Evolutionary conservation across 257 asterid genomes (phyloP).

Genomic region (Gardenia jasminoides): DNA sequence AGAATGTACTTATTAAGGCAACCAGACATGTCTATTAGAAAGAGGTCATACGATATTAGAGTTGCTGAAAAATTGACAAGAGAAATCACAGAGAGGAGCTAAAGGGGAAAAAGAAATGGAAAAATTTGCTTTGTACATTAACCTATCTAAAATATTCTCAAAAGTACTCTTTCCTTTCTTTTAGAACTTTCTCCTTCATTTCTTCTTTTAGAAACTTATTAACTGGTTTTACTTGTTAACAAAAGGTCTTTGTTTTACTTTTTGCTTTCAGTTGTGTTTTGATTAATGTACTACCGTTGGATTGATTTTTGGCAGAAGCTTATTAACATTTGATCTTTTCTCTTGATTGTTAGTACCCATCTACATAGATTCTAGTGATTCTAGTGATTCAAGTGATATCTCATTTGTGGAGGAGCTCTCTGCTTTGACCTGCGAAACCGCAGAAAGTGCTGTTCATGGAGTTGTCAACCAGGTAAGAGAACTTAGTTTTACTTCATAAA

Average conservation of each 20-base stretch:
- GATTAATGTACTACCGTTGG: background rate
- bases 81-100: background rate
- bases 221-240: background rate
- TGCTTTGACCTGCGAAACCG: background rate
- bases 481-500: background rate
- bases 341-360: conserved; percentile 11
- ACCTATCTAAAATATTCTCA: background rate
- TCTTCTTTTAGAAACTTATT: background rate
- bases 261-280: background rate
- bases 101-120: too few relatives aligned
- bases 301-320: background rate
- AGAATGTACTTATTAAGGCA: background rate
- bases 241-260: background rate
- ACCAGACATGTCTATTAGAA: background rate
- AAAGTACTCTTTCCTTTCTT: background rate
- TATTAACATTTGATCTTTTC: background rate
- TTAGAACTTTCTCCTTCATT: background rate
- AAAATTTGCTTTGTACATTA: background rate
- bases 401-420: background rate
- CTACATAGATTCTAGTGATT: background rate
- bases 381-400: background rate
- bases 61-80: background rate
- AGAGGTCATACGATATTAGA: background rate
- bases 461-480: conserved; percentile 12
- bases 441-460: background rate